These are phyloP conservation scores for Sphagnurus paluster DNA, from an alignment of 1,284 basidiomycete genomes.

Conservation along the genomic window DNA sequence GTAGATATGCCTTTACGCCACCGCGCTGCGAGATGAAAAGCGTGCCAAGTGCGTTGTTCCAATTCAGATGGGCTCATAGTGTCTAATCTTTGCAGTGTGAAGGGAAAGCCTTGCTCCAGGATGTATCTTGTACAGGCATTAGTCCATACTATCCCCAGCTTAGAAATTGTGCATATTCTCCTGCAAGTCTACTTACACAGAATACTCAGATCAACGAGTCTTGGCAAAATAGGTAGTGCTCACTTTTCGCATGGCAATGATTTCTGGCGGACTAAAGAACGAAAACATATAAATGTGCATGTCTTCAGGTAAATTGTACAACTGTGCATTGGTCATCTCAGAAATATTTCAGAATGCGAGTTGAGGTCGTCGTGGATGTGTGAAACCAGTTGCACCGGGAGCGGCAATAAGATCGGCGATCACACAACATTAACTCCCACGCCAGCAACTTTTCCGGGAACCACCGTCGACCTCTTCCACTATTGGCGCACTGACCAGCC, in stretches of 20 bases:
- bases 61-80: slow-evolving; percentile 39
- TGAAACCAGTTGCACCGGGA: background rate
- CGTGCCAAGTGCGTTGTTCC: slow-evolving; percentile 41
- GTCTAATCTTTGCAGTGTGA: slow-evolving; percentile 33
- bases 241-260: slow-evolving; percentile 51
- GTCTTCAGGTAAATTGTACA: slow-evolving; percentile 39
- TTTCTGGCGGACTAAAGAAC: slow-evolving; percentile 45
- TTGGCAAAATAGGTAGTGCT: slow-evolving; percentile 8
- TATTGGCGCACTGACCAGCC: slow-evolving; percentile 3
- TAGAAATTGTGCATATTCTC: slow-evolving; percentile 42
- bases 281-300: slow-evolving; percentile 47
- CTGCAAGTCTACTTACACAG: slow-evolving; percentile 44
- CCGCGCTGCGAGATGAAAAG: slow-evolving; percentile 43
- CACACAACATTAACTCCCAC: slow-evolving; percentile 12
- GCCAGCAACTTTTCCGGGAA: slow-evolving; percentile 17
- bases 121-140: slow-evolving; percentile 45
- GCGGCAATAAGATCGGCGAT: slow-evolving; percentile 11
- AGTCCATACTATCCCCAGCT: slow-evolving; percentile 54
- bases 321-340: background rate
- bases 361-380: too few relatives aligned
- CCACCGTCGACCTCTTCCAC: slow-evolving; percentile 7
- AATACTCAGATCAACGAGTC: background rate
- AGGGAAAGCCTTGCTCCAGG: slow-evolving; percentile 46
- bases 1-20: slow-evolving; percentile 36
- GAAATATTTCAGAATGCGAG: too few relatives aligned